Evolutionary conservation across 2,329 filamentous ascomycete species (phyloP).

Genomic region (Venturiaceae sp.): DNA sequence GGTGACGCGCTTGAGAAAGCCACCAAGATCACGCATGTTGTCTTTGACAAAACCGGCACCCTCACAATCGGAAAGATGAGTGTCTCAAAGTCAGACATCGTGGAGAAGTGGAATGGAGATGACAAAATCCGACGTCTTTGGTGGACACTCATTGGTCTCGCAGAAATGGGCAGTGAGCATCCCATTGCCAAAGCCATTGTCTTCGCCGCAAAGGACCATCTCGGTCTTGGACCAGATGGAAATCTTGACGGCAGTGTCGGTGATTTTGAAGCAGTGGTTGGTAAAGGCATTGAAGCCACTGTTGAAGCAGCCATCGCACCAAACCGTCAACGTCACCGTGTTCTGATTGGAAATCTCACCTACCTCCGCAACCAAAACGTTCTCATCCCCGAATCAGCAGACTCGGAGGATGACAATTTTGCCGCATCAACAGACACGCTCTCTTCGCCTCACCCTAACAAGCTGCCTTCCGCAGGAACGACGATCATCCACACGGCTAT

Average conservation of each 20-base stretch:
- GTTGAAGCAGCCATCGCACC: conserved; percentile 65
- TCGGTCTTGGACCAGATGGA: conserved; percentile 62
- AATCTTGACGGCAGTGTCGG: conserved; percentile 75
- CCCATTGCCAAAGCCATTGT: conserved; percentile 89
- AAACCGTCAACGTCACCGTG: conserved; percentile 62
- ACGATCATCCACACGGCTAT: conserved; percentile 91
- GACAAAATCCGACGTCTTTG: conserved; percentile 65
- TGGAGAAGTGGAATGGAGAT: conserved; percentile 57
- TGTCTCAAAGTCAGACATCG: conserved; percentile 63
- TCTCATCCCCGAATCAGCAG: conserved; percentile 43
- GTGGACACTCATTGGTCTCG: conserved; percentile 95
- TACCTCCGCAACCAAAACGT: conserved; percentile 68
- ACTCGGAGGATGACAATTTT: conserved; percentile 15
- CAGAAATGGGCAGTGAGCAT: conserved; percentile 92
- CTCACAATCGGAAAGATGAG: conserved; percentile 94
- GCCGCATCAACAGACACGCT: conserved; percentile 16
- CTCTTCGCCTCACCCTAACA: neutral
- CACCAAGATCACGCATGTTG: conserved; percentile 80
- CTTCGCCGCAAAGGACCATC: conserved; percentile 61
- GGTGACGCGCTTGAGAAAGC: conserved; percentile 85
- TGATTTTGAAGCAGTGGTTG: conserved; percentile 75
- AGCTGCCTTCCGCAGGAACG: conserved; percentile 47
- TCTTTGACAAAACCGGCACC: conserved; percentile 94
- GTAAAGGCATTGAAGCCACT: conserved; percentile 71
- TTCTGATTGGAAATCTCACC: conserved; percentile 73